Percentiles rank a stretch among this genome's conserved stretches.
phyloP scores from a whole-genome alignment of 768 basidiomycete species.

The Mrakia gelida region DNA sequence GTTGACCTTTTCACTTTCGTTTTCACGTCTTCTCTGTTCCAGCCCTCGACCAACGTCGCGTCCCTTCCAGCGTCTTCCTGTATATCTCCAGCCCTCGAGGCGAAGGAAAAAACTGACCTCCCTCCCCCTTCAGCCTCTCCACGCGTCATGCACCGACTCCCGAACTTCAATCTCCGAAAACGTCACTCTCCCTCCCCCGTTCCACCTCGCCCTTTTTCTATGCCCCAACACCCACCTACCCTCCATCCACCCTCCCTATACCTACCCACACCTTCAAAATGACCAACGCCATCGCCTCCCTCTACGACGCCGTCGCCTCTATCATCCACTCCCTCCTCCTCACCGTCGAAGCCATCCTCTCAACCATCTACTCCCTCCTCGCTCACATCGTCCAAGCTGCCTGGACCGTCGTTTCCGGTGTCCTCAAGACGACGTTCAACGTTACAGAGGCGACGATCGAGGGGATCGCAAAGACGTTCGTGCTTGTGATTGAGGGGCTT shows the following conservation, averaged over 20 bases:
- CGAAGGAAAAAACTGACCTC: too few species aligned
- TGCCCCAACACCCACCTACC: not conserved
- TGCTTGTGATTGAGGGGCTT: not conserved
- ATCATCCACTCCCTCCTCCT: not conserved
- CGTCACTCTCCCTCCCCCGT: not conserved
- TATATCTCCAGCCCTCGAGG: too few species aligned
- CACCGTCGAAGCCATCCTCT: slow-evolving; percentile 17
- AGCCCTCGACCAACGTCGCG: too few species aligned
- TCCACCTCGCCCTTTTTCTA: not conserved
- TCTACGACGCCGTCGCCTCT: slow-evolving; percentile 5
- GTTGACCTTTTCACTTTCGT: too few species aligned
- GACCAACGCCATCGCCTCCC: slow-evolving; percentile 10
- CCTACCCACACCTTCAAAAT: not conserved
- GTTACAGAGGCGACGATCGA: slow-evolving; percentile 21
- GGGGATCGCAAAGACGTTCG: slow-evolving; percentile 21
- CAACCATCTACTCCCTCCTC: slow-evolving; percentile 21
- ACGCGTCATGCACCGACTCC: not conserved
- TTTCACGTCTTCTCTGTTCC: too few species aligned
- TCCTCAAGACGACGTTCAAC: slow-evolving; percentile 28
- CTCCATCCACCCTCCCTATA: not conserved
- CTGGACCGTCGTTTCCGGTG: not conserved
- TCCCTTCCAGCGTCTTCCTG: too few species aligned
- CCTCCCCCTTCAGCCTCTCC: not conserved
- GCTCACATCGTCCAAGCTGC: not conserved
- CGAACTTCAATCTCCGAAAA: too few species aligned